Evolutionary conservation across 345 rosid species (phyloP), one percentile per base, ranked within the genome.

Genomic region (Erysimum cheiranthoides): DNA sequence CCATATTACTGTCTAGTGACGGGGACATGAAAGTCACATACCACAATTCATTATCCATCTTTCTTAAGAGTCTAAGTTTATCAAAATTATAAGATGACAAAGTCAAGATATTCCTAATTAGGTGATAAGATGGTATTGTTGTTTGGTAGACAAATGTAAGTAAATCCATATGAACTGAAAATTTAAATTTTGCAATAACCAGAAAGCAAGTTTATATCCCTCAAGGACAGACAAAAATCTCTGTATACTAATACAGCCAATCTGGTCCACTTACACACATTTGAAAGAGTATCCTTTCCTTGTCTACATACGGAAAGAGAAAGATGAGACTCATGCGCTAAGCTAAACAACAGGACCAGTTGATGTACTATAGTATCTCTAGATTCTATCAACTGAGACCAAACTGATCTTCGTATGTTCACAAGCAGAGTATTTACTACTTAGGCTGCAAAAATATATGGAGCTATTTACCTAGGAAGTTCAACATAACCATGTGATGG

Each of bases 311-410:
- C 16, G 4, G 12, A 68, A 31, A 31, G 43, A 17, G 42, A 70
- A 12, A 4, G 12, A 54, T 43, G 5, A 9, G 27, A 47, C 5
- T 36, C 27, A 5, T 52, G 6, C 5, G 1, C 5, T 14, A 8
- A 25, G 61, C 36, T 31, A 68, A 39, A 40, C 35, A 54, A 40
- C 34, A 18, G 14, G 11, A 6, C 67, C 9, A 32, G 4, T 52
- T 17, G 14, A 39, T 73, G 14, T 39, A 40, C 45, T 17, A 62
- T 21, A 52, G 62, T n/a, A 52, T 12, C 63, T 72, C 31, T 10
- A n/a, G 11, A 3, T 50, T 43, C 10, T 45, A 13, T 56, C 8
- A 51, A 53, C 1, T 25, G 35, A 59, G 46, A 59, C 46, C 3
- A 56, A 50, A 59, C 2, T 10, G 13, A 60, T 35, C 25, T 58